Percentiles rank a stretch among this genome's conserved stretches.
Evolutionary conservation across 148 eudicot species (phyloP).

Genomic region (Rheum nobile): DNA sequence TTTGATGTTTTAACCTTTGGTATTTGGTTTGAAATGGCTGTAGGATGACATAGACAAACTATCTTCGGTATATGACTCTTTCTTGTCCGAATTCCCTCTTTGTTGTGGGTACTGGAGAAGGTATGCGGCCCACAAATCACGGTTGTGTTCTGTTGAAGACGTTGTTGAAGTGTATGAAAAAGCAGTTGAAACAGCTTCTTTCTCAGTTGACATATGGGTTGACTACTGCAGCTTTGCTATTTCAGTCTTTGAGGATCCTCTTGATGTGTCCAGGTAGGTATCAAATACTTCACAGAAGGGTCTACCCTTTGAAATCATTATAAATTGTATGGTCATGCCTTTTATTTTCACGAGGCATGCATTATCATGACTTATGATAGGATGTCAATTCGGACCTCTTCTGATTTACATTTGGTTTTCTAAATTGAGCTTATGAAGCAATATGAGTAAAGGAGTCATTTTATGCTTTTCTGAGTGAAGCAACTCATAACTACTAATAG

Average conservation of each 20-base stretch:
- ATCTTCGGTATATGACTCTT: conserved; percentile 53
- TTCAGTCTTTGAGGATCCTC: conserved; percentile 50
- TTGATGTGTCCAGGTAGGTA: conserved; percentile 61
- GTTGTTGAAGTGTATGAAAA: conserved; percentile 57
- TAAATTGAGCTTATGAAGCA: background rate
- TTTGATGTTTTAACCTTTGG: background rate
- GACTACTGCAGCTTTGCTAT: conserved; percentile 67
- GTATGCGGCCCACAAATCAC: conserved; percentile 62
- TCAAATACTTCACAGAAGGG: background rate
- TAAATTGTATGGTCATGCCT: background rate
- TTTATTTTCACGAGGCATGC: background rate
- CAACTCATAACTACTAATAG: background rate
- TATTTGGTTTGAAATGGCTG: conserved; percentile 12
- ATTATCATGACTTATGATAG: background rate
- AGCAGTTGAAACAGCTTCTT: conserved; percentile 44
- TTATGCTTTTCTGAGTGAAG: background rate
- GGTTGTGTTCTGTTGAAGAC: conserved; percentile 37
- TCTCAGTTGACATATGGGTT: conserved; percentile 71
- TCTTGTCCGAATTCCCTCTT: conserved; percentile 66
- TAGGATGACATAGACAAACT: conserved; percentile 68
- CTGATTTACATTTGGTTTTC: background rate
- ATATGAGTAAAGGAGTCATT: background rate
- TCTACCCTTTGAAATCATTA: background rate
- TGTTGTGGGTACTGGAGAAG: conserved; percentile 84
- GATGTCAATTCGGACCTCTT: background rate